Conservation (phyloP, 73 alveolate species). For the Breviolum minutum region DNA sequence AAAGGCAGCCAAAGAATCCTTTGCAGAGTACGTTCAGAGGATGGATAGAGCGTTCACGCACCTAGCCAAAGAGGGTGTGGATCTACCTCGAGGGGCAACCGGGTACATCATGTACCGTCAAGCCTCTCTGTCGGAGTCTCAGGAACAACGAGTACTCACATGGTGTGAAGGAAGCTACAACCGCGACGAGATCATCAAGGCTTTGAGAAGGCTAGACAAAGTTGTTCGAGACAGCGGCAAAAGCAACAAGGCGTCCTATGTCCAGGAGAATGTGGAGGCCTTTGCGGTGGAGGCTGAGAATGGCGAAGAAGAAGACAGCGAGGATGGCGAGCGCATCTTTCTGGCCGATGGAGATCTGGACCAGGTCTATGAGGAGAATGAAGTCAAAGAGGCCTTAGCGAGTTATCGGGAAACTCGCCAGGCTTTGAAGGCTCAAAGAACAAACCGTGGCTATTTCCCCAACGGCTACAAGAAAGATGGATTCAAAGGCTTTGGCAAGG, state of each 20-base stretch:
- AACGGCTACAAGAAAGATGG: neutral
- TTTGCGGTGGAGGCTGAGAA: neutral
- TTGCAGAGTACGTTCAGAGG: neutral
- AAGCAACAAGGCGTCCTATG: neutral
- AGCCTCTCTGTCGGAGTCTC: neutral
- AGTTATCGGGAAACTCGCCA: neutral
- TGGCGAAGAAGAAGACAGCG: neutral
- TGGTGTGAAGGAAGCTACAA: conserved; percentile 17
- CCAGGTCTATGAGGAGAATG: neutral
- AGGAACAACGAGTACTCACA: neutral
- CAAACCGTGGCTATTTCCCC: neutral
- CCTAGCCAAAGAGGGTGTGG: neutral
- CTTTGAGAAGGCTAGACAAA: neutral
- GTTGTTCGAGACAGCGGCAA: neutral
- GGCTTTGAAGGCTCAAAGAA: neutral
- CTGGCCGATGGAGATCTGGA: neutral
- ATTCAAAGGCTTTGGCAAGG: neutral
- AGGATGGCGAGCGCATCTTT: neutral
- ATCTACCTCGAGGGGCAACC: neutral
- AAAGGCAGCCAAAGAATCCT: neutral
- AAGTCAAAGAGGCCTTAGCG: neutral
- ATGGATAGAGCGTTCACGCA: neutral
- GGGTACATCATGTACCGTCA: conserved; percentile 29
- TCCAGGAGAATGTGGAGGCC: neutral
- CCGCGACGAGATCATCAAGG: neutral